Evolutionary conservation across 2,329 filamentous ascomycete genomes (phyloP).

Genomic region (Epichloe sibirici): DNA sequence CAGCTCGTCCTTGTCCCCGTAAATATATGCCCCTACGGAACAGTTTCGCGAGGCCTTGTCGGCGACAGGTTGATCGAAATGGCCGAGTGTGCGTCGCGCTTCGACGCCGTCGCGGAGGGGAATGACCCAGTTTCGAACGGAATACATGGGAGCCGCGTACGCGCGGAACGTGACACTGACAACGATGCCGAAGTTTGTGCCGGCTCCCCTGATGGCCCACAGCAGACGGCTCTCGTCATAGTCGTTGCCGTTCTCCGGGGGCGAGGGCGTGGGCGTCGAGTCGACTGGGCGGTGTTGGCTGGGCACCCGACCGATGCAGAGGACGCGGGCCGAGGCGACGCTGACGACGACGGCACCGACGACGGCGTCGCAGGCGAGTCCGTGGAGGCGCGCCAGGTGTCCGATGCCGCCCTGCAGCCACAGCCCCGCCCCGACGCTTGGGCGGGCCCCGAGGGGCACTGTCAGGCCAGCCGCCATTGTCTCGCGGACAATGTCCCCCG

Average conservation of each 20-base stretch:
- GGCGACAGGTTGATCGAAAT: background rate
- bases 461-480: conserved; percentile 31
- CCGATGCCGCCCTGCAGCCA: conserved; percentile 57
- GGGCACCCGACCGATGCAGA: conserved; percentile 39
- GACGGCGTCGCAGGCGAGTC: conserved; percentile 47
- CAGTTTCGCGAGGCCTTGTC: background rate
- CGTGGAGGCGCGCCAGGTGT: conserved; percentile 40
- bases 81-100: background rate
- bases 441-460: conserved; percentile 47
- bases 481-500: conserved; percentile 37
- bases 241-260: conserved; percentile 29
- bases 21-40: background rate
- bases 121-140: conserved; percentile 27
- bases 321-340: conserved; percentile 31
- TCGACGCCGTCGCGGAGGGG: conserved; percentile 17
- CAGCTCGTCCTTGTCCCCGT: background rate
- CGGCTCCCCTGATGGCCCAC: conserved; percentile 47
- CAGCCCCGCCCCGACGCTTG: conserved; percentile 49
- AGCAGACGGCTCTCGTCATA: conserved; percentile 40
- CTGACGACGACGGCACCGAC: conserved; percentile 48
- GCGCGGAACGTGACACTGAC: conserved; percentile 39
- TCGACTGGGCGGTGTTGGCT: background rate
- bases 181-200: conserved; percentile 47
- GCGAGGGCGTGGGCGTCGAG: no score
- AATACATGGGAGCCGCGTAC: conserved; percentile 28